phyloP scores from a whole-genome alignment of 805 yeast genomes.

The Sporopachydermia quercuum region DNA sequence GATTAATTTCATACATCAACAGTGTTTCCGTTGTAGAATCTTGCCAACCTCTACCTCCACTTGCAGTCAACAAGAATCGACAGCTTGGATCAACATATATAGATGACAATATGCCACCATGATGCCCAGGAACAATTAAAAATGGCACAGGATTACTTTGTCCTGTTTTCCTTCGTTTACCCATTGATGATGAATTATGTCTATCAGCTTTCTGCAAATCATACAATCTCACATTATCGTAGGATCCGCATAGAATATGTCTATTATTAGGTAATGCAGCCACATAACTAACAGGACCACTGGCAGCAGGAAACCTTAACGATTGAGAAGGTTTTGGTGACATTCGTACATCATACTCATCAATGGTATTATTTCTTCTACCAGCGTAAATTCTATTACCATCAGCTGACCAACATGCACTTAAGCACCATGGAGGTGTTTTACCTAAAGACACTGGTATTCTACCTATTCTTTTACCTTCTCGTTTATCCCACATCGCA shows the following conservation, averaged over 20 bases:
- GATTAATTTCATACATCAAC: conserved; percentile 63
- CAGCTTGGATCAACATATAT: conserved; percentile 77
- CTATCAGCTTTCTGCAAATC: conserved; percentile 37
- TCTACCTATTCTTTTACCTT: conserved; percentile 25
- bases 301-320: conserved; percentile 66
- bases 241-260: conserved; percentile 76
- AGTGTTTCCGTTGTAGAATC: conserved; percentile 70
- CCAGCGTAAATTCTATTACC: conserved; percentile 77
- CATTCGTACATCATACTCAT: conserved; percentile 26
- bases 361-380: conserved; percentile 77
- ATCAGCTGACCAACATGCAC: conserved; percentile 70
- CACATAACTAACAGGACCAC: conserved; percentile 82
- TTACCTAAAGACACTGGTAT: conserved; percentile 37
- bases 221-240: conserved; percentile 78
- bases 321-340: conserved; percentile 32
- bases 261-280: conserved; percentile 66
- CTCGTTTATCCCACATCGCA: conserved; percentile 70
- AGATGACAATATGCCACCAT: conserved; percentile 76
- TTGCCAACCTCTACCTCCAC: conserved; percentile 95
- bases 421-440: conserved; percentile 89
- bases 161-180: conserved; percentile 8
- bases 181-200: conserved; percentile 15
- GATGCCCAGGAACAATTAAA: conserved; percentile 89
- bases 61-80: conserved; percentile 74
- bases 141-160: conserved; percentile 47